Percentiles rank a stretch among this genome's conserved stretches.
Evolutionary conservation across 768 basidiomycete species (phyloP).

Genomic region (Artomyces pyxidatus): DNA sequence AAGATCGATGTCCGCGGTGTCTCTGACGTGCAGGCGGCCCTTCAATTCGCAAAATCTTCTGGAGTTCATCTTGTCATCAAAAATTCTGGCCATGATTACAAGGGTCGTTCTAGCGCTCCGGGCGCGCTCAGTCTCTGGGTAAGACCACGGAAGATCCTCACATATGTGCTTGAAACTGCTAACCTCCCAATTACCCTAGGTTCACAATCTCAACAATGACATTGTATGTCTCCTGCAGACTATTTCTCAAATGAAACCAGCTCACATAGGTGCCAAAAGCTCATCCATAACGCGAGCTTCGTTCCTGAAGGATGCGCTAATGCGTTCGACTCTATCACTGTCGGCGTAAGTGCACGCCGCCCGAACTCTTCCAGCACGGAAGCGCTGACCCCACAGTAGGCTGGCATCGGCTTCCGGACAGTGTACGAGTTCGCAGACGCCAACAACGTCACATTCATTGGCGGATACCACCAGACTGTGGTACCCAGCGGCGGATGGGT

Average conservation of each 20-base stretch:
- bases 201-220: background rate
- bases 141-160: background rate
- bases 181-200: background rate
- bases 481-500: conserved; percentile 27
- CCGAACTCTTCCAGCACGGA: background rate
- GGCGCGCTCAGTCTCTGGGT: conserved; percentile 1
- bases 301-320: conserved; percentile 1
- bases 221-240: no score
- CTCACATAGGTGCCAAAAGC: no score
- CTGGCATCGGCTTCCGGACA: conserved; percentile 19
- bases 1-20: no score
- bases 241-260: no score
- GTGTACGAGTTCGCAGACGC: conserved; percentile 19
- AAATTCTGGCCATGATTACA: conserved; percentile 4
- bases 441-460: conserved; percentile 19
- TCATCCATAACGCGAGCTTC: background rate
- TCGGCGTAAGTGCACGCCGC: background rate
- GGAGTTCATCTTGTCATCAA: background rate
- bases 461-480: conserved; percentile 22
- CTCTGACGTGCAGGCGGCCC: conserved; percentile 24
- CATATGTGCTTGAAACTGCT: no score
- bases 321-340: conserved; percentile 1
- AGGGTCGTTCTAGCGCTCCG: background rate
- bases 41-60: background rate
- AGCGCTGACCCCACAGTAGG: background rate